phyloP scores from a whole-genome alignment of 1,284 basidiomycete species.

The Trametes polyzona region DNA sequence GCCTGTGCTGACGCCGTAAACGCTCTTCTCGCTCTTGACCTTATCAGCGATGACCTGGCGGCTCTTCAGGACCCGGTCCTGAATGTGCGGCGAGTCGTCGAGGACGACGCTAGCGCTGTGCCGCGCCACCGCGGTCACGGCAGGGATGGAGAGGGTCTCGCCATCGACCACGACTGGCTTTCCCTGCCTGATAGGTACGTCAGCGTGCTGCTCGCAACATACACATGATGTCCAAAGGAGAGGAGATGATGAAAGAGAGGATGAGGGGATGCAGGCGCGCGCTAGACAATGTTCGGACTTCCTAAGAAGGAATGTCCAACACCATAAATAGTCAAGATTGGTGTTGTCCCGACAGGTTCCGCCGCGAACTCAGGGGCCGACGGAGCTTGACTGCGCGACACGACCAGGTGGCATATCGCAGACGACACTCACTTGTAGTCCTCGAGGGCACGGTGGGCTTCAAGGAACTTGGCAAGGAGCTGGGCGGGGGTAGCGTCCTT shows the following conservation, averaged over 20 bases:
- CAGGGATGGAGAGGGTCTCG: slow-evolving; percentile 70
- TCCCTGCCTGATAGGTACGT: slow-evolving; percentile 49
- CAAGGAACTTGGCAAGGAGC: slow-evolving; percentile 32
- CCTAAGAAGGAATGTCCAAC: not conserved
- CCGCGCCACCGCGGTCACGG: slow-evolving; percentile 73
- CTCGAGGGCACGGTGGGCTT: slow-evolving; percentile 33
- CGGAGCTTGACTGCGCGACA: not conserved
- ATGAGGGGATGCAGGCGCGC: not conserved
- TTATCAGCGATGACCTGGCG: slow-evolving; percentile 67
- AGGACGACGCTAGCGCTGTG: slow-evolving; percentile 59
- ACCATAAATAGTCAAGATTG: not conserved
- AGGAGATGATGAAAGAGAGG: not conserved
- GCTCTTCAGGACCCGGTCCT: slow-evolving; percentile 57
- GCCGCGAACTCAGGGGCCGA: not conserved
- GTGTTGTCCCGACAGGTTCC: too few species aligned
- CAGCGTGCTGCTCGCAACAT: not conserved
- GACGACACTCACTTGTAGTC: slow-evolving; percentile 31
- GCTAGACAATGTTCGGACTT: too few species aligned
- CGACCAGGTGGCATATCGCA: not conserved
- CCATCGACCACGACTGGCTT: slow-evolving; percentile 69
- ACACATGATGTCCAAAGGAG: slow-evolving; percentile 15
- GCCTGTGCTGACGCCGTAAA: slow-evolving; percentile 85
- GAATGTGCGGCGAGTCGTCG: slow-evolving; percentile 50
- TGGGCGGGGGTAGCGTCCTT: slow-evolving; percentile 20
- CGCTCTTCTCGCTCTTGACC: slow-evolving; percentile 66